Conservation (phyloP, 176 grass and related monocot genomes). For the Aechmea fasciata region DNA sequence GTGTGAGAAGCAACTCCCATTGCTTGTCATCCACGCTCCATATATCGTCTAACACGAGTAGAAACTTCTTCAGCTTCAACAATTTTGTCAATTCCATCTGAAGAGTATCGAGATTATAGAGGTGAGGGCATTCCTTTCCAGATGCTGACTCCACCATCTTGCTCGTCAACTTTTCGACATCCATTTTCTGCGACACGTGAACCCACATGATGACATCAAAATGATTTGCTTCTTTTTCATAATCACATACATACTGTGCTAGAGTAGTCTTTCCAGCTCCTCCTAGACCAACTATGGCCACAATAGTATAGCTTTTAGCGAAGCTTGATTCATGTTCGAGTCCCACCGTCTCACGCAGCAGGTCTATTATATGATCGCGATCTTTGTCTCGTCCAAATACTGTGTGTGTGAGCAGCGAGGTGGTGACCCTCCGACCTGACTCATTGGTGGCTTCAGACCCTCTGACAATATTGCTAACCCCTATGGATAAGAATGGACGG, state of each 20-base stretch:
- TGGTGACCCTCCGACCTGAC: not conserved
- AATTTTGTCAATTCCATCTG: not conserved
- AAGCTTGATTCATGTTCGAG: not conserved
- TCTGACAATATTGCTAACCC: no score
- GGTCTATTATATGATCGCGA: not conserved
- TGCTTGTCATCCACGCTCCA: not conserved
- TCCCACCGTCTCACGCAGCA: not conserved
- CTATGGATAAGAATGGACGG: not conserved
- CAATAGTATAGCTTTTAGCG: not conserved
- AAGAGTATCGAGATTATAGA: constrained; percentile 11
- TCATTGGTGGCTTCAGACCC: rapidly evolving
- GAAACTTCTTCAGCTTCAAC: not conserved
- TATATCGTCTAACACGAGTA: constrained; percentile 6
- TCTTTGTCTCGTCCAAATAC: constrained; percentile 13
- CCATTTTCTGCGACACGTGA: constrained; percentile 10
- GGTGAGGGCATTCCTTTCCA: not conserved
- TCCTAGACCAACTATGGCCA: constrained; percentile 11
- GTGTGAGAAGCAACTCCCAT: not conserved
- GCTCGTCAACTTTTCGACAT: not conserved
- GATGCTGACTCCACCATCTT: constrained; percentile 17
- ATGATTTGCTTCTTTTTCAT: not conserved
- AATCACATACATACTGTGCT: not conserved
- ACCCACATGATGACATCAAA: constrained; percentile 29
- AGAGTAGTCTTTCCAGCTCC: constrained; percentile 8
- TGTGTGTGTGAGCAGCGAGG: not conserved